Conservation (phyloP, 352 stramenopile genomes). For the Phytophthora multivora region DNA sequence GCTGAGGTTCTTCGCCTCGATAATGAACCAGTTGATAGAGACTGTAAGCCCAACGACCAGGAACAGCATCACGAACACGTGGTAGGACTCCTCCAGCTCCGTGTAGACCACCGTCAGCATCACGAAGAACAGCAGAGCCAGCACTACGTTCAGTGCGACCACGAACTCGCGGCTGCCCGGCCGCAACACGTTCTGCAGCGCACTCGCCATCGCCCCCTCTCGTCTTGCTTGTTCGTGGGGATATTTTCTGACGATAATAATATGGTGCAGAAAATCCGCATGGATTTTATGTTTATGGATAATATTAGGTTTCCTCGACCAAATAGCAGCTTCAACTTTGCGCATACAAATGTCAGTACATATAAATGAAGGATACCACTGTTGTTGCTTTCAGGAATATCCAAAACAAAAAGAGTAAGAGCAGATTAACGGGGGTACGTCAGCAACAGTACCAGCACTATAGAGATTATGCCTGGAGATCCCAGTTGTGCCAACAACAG, state of each 20-base stretch:
- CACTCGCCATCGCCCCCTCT: conserved; percentile 18
- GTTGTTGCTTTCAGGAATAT: conserved; percentile 3
- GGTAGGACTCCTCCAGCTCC: conserved; percentile 81
- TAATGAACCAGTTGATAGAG: conserved; percentile 90
- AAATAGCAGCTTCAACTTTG: not conserved
- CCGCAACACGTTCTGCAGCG: conserved; percentile 55
- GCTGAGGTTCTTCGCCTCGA: conserved; percentile 72
- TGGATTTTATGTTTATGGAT: not conserved
- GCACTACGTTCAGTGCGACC: conserved; percentile 68
- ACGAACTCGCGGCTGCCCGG: conserved; percentile 83
- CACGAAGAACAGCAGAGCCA: conserved; percentile 71
- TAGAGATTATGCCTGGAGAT: conserved; percentile 5
- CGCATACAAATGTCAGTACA: not conserved
- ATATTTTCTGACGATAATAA: too few relatives aligned
- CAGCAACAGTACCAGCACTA: too few relatives aligned
- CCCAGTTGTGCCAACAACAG: conserved; percentile 5
- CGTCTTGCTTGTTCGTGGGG: not conserved
- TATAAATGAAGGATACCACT: conserved; percentile 2
- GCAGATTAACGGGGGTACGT: too few relatives aligned
- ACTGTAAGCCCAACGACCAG: conserved; percentile 78
- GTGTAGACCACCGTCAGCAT: conserved; percentile 81
- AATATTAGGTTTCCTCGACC: too few relatives aligned
- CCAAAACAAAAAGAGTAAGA: too few relatives aligned
- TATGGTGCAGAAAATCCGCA: not conserved
- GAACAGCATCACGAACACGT: conserved; percentile 87